Base-by-base conservation (phyloP, 1,284 basidiomycete species). In the Malassezia slooffiae region DNA sequence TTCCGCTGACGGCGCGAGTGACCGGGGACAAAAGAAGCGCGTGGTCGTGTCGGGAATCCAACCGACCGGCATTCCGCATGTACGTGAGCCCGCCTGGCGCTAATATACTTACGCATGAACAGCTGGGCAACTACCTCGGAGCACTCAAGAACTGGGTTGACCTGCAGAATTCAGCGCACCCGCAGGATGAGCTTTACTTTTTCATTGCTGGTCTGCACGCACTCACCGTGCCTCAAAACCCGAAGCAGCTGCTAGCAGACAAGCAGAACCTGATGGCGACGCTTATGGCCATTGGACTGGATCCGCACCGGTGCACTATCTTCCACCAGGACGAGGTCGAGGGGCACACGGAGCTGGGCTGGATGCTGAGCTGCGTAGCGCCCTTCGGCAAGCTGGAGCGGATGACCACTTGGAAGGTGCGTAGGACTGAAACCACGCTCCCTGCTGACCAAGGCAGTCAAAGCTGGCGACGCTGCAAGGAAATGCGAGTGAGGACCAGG, bases 351-450 rank as follows among this genome's bases (percentile, higher is more conserved):
- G 87, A 95, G 61, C 73, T 95, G n/a, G 81, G 82, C 1, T 96
- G 90, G 90, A 79, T 89, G 44, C 70, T 96, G 40, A 85, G 80
- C 55, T 91, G 88, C 57, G 72, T 89, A 29, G 82, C 85, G 0
- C 79, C 85, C 0, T 76, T 91, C 33, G 87, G 88, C 6, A 80
- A 80, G 57, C 72, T 96, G 9, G 77, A 80, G 28, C 74, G 88
- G 30, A 91, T 93, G 88, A 93, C 88, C 2, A 90, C 87, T 0
- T 95, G 88, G 88, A 95, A 91, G 77, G 85, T 26, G n/a, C 4
- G 17, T 24, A 24, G 22, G 19, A 33, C n/a, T n/a, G n/a, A n/a
- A 28, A 22, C 22, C 3, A 29, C 52, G 20, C 8, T 33, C 13
- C 23, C 21, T 10, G 13, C 12, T 34, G 29, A 43, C 15, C n/a